phyloP scores from a whole-genome alignment of 2,329 filamentous ascomycete genomes.

The Aspergillus uvarum region DNA sequence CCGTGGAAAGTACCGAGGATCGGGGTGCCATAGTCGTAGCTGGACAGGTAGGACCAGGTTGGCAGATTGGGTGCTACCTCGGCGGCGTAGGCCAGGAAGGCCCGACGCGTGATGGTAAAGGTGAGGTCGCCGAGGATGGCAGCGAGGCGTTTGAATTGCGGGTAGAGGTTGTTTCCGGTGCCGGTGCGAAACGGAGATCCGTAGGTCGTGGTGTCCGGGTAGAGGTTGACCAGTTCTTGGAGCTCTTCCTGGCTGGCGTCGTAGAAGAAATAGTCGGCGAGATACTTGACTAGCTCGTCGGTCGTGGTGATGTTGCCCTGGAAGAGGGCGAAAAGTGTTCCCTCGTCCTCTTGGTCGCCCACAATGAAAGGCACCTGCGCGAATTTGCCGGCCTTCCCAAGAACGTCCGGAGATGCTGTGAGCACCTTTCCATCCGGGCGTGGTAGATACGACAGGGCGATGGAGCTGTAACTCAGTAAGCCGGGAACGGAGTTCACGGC shows the following conservation, averaged over 20 bases:
- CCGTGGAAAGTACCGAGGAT: constrained; percentile 75
- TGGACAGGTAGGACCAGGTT: constrained; percentile 72
- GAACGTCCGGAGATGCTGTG: constrained; percentile 61
- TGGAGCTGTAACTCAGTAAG: constrained; percentile 64
- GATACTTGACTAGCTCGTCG: constrained; percentile 60
- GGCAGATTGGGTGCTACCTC: constrained; percentile 58
- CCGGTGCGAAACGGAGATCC: constrained; percentile 73
- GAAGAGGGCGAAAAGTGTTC: constrained; percentile 70
- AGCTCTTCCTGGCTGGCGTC: constrained; percentile 55
- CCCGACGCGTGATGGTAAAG: constrained; percentile 70
- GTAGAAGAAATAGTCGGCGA: constrained; percentile 61
- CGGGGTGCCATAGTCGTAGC: constrained; percentile 69
- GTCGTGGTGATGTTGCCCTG: constrained; percentile 67
- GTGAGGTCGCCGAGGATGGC: constrained; percentile 73
- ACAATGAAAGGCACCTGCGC: constrained; percentile 64
- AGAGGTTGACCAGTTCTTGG: constrained; percentile 59
- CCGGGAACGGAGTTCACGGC: constrained; percentile 70
- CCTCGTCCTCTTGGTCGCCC: constrained; percentile 78
- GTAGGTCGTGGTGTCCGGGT: constrained; percentile 55
- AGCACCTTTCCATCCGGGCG: constrained; percentile 68
- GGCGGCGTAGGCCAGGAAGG: constrained; percentile 56
- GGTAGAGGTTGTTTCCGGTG: constrained; percentile 68
- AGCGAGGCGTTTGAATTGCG: constrained; percentile 73
- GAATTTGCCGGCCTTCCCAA: constrained; percentile 55
- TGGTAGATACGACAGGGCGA: constrained; percentile 72